Conservation (phyloP, 176 grass and related monocot species). For the Aegilops sharonensis region DNA sequence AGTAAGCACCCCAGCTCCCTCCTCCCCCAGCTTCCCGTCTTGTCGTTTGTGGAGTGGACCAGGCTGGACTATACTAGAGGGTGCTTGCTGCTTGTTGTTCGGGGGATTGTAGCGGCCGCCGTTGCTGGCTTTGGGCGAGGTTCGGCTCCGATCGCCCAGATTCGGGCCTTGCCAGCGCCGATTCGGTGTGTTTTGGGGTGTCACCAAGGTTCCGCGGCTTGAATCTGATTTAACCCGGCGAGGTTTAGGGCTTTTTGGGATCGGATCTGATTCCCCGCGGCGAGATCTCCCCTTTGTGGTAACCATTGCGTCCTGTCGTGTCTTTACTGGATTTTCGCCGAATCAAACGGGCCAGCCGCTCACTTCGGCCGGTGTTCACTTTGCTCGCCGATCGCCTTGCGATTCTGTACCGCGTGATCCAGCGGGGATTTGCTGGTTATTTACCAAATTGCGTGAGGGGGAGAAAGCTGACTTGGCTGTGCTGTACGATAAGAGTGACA, state of each 20-base stretch:
- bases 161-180: background rate
- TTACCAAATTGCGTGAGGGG: background rate
- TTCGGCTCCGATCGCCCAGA: conserved; percentile 28
- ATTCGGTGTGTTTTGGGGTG: conserved; percentile 1
- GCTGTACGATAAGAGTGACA: background rate
- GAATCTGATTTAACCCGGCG: conserved; percentile 29
- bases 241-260: conserved; percentile 13
- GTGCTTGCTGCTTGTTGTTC: background rate
- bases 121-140: background rate
- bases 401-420: background rate
- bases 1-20: conserved; percentile 34
- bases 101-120: background rate
- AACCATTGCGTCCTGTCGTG: background rate
- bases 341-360: background rate
- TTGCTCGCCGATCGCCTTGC: background rate
- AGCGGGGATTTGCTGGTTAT: background rate
- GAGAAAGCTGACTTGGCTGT: background rate
- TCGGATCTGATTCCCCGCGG: conserved; percentile 42
- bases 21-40: background rate
- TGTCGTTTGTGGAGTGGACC: background rate
- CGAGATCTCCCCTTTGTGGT: conserved; percentile 32
- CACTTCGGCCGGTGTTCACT: background rate
- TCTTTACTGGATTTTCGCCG: background rate
- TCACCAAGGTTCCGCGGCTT: background rate
- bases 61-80: background rate